phyloP scores from a whole-genome alignment of 805 yeast genomes.

The Saccharomycopsis capsularis region DNA sequence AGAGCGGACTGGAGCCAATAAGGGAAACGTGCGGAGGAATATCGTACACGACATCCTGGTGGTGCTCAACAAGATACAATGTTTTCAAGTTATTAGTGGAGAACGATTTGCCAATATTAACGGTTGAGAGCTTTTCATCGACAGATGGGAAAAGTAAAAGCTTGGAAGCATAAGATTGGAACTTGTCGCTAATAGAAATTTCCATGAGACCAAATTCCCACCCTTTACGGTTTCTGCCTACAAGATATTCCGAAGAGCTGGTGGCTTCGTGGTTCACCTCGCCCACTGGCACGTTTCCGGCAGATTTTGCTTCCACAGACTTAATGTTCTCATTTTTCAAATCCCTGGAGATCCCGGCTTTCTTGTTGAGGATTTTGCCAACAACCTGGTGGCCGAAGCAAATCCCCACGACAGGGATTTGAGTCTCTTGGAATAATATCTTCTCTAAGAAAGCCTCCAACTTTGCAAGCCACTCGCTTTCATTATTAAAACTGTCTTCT shows the following conservation, averaged over 20 bases:
- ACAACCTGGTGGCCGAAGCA: constrained; percentile 88
- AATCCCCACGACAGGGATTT: constrained; percentile 55
- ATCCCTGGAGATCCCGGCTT: not conserved
- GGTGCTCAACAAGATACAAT: constrained; percentile 40
- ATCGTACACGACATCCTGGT: constrained; percentile 48
- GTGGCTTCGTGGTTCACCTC: not conserved
- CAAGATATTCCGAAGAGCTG: constrained; percentile 40
- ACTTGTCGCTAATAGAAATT: constrained; percentile 39
- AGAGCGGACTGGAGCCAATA: constrained; percentile 48
- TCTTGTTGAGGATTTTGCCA: constrained; percentile 42
- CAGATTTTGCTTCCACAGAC: no score
- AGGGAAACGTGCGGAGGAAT: constrained; percentile 30
- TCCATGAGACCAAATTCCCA: constrained; percentile 66
- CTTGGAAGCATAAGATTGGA: constrained; percentile 25
- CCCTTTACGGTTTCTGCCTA: constrained; percentile 52
- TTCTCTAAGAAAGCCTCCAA: constrained; percentile 32
- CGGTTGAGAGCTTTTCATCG: not conserved
- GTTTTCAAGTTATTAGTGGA: not conserved
- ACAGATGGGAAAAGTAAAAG: not conserved
- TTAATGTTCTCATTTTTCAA: no score
- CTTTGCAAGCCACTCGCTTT: constrained; percentile 35
- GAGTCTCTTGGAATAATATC: constrained; percentile 17
- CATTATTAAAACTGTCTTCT: constrained; percentile 36
- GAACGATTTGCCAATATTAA: not conserved
- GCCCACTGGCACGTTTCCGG: no score